A percentile compares a stretch with the other conserved stretches of the same genome.
phyloP scores from a whole-genome alignment of 495 filamentous ascomycete genomes.

The Usnea hakonensis region DNA sequence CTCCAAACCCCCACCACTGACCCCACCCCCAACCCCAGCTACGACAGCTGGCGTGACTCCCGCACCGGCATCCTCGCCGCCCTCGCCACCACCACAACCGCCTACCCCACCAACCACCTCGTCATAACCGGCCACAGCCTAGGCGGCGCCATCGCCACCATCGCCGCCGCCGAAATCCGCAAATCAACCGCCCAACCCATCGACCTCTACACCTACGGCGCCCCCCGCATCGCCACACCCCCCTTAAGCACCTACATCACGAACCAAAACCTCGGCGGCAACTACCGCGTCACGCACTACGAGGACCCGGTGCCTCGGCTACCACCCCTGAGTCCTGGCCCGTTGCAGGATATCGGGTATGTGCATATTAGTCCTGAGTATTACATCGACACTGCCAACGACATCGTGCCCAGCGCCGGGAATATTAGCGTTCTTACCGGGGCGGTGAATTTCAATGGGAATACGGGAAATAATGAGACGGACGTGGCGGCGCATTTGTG shows the following conservation, averaged over 20 bases:
- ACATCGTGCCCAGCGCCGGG: conserved; percentile 32
- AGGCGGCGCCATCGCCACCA: conserved; percentile 55
- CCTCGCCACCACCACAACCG: conserved; percentile 29
- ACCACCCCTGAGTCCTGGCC: conserved; percentile 49
- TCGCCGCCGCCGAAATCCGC: conserved; percentile 53
- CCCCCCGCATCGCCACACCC: conserved; percentile 57
- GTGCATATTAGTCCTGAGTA: conserved; percentile 62
- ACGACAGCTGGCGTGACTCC: conserved; percentile 42
- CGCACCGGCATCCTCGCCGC: conserved; percentile 36
- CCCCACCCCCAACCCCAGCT: too few relatives aligned
- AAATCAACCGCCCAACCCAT: conserved; percentile 36
- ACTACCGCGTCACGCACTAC: conserved; percentile 59
- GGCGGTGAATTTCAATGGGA: conserved; percentile 34
- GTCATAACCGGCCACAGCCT: conserved; percentile 61
- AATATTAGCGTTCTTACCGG: conserved; percentile 36
- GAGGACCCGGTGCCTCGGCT: conserved; percentile 61
- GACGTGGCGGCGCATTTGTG: conserved; percentile 35
- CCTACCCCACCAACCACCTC: conserved; percentile 46
- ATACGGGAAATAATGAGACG: conserved; percentile 31
- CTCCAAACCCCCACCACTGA: too few relatives aligned
- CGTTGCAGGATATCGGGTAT: conserved; percentile 49
- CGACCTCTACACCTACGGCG: conserved; percentile 58
- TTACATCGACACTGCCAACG: conserved; percentile 44
- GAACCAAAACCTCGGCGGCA: conserved; percentile 35
- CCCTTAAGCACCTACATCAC: conserved; percentile 50